phyloP scores from a whole-genome alignment of 2,329 filamentous ascomycete species.

The Arthrinium puccinioides region DNA sequence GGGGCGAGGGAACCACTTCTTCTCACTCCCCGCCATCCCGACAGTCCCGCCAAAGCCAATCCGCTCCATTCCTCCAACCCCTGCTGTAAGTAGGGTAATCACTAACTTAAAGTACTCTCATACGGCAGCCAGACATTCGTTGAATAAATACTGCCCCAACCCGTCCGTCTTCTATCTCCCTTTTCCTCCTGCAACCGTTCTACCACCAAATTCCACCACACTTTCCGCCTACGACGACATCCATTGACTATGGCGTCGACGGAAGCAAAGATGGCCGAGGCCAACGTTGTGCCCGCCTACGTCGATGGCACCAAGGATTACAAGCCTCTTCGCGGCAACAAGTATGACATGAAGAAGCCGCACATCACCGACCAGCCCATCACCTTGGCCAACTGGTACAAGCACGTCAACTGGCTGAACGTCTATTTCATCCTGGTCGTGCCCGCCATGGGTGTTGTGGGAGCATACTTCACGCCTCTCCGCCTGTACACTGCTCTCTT shows the following conservation, averaged over 20 bases:
- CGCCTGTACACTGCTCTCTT: slow-evolving; percentile 21
- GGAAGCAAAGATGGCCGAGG: slow-evolving; percentile 30
- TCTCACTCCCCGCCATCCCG: too few species aligned
- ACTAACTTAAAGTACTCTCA: too few species aligned
- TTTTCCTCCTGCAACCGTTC: not conserved
- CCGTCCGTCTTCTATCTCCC: not conserved
- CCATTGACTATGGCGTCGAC: slow-evolving; percentile 17
- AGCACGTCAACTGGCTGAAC: slow-evolving; percentile 93
- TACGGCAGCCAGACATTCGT: too few species aligned
- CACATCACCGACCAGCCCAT: slow-evolving; percentile 81
- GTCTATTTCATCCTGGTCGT: slow-evolving; percentile 72
- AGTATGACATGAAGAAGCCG: slow-evolving; percentile 58
- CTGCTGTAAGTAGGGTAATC: too few species aligned
- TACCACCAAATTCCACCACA: too few species aligned
- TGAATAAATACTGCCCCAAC: too few species aligned
- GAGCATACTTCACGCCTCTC: slow-evolving; percentile 68
- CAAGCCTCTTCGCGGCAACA: slow-evolving; percentile 37
- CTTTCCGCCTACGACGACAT: not conserved
- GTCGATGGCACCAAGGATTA: slow-evolving; percentile 50
- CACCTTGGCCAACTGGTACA: slow-evolving; percentile 78
- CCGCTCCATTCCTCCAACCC: too few species aligned
- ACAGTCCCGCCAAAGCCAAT: too few species aligned
- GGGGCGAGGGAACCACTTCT: too few species aligned
- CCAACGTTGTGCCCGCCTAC: slow-evolving; percentile 31
- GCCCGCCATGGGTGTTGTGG: slow-evolving; percentile 65